Evolutionary conservation across 2,329 filamentous ascomycete genomes (phyloP), one percentile per base, ranked within the genome.

Genomic region (Fusarium poae): DNA sequence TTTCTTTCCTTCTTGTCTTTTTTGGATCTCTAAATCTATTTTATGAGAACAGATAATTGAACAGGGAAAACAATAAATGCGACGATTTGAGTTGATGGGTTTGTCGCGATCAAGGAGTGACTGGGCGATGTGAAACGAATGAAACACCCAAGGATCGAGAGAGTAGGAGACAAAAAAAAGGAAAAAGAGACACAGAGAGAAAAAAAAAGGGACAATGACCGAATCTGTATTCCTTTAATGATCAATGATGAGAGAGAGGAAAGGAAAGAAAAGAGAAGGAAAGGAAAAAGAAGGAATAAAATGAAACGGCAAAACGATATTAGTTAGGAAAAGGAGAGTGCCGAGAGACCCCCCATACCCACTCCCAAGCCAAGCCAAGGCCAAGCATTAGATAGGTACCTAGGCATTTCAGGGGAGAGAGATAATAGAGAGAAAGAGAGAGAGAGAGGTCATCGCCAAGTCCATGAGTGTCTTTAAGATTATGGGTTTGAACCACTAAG

Each of bases 51-150:
- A 44, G 48, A 60, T n/a, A 25, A 25, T n/a, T 43, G 7, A 44
- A 29, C 27, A 45, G 43, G 18, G 16, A 43, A 30, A 27, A 27
- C 27, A 27, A 32, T 25, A 30, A 45, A 29, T 29, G 43, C 43
- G 25, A 34, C 23, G 18, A 27, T 25, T 25, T 15, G 34, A 43
- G 61, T 45, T 65, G 43, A 48, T 66, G 46, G 20, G n/a, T n/a
- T 39, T 51, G 53, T 70, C 61, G 54, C 55, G 62, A 65, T 65
- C 52, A 72, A 71, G 62, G 70, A 72, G 70, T 63, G 62, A 62
- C 54, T 58, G 49, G 53, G 62, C 16, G 56, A 44, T 50, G 43
- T 57, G 57, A 67, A 57, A 67, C 62, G 52, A 58, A 57, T 57
- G 62, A 70, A 59, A 70, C 62, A 52, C 67, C 63, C 54, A 59